These are phyloP conservation scores for Alternaria angustiovoidea DNA, from an alignment of 2,329 filamentous ascomycete species.

Conservation along the genomic window DNA sequence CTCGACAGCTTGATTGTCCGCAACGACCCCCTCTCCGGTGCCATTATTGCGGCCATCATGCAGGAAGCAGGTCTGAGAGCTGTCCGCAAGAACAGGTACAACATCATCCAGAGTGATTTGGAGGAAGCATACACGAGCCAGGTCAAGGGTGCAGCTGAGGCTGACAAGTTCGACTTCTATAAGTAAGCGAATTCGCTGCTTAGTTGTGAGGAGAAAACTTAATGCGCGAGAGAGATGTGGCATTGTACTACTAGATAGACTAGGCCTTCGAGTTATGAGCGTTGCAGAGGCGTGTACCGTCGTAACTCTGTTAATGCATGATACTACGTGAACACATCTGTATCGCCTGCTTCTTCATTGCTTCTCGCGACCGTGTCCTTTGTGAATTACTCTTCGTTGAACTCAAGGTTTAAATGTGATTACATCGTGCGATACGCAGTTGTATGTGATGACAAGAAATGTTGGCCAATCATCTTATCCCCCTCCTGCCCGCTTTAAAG, in stretches of 20 bases:
- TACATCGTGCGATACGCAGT: neutral
- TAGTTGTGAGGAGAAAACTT: neutral
- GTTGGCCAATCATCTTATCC: neutral
- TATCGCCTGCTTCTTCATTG: neutral
- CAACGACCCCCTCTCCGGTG: conserved; percentile 93
- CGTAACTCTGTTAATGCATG: conserved; percentile 1
- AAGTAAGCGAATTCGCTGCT: conserved; percentile 36
- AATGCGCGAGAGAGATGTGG: conserved; percentile 11
- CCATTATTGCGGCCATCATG: conserved; percentile 98
- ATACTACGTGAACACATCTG: neutral
- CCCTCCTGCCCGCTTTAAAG: neutral
- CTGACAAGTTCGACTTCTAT: conserved; percentile 78
- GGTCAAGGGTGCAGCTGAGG: conserved; percentile 82
- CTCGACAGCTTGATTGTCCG: conserved; percentile 94
- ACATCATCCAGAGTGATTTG: conserved; percentile 96
- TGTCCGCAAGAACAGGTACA: conserved; percentile 97
- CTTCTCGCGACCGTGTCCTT: neutral
- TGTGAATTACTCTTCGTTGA: neutral
- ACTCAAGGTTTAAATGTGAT: neutral
- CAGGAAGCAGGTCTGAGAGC: conserved; percentile 95
- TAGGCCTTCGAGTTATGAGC: neutral
- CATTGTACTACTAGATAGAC: conserved; percentile 35
- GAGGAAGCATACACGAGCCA: conserved; percentile 98
- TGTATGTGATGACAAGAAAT: neutral
- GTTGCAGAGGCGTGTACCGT: neutral